These are phyloP conservation scores for Chlorella sp. DNA, from an alignment of 139 green algal genomes.

Conservation along the genomic window DNA sequence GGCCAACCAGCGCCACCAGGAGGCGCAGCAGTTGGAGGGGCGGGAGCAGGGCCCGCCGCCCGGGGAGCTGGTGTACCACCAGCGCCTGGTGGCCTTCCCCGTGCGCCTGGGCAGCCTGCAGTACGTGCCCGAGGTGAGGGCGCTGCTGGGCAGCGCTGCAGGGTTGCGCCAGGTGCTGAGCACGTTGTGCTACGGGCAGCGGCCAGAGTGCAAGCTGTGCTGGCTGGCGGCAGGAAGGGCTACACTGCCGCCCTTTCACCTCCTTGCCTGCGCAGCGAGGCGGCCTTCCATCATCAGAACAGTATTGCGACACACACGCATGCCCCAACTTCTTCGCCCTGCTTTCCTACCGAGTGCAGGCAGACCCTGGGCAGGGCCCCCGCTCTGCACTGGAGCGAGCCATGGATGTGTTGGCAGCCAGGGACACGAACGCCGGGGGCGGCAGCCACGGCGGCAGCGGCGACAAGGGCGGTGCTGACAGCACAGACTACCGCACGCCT, in stretches of 20 bases:
- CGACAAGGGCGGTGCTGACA: not conserved
- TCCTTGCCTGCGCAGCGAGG: too few relatives aligned
- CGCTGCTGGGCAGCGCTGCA: too few relatives aligned
- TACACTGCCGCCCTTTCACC: not conserved
- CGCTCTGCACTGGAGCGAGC: not conserved
- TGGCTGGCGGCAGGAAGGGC: not conserved
- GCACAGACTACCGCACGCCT: not conserved
- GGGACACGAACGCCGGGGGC: not conserved
- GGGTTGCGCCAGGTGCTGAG: too few relatives aligned
- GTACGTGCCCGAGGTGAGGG: not conserved
- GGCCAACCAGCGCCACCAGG: slow-evolving; percentile 14
- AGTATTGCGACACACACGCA: too few relatives aligned
- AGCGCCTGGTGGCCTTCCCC: slow-evolving; percentile 15
- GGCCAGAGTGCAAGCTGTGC: not conserved
- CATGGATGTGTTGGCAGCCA: slow-evolving; percentile 1
- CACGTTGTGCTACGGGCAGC: too few relatives aligned
- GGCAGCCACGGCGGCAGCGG: not conserved
- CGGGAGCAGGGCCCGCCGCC: not conserved
- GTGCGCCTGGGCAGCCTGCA: slow-evolving; percentile 20
- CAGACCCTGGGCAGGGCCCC: not conserved
- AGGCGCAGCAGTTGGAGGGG: slow-evolving; percentile 3
- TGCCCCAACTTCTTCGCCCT: not conserved
- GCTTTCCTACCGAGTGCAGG: not conserved
- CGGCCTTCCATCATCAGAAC: too few relatives aligned
- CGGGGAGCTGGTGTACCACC: not conserved